Percentiles rank a stretch among this genome's conserved stretches.
phyloP scores from a whole-genome alignment of 768 basidiomycete genomes.

The Dacryopinax primogenitus region DNA sequence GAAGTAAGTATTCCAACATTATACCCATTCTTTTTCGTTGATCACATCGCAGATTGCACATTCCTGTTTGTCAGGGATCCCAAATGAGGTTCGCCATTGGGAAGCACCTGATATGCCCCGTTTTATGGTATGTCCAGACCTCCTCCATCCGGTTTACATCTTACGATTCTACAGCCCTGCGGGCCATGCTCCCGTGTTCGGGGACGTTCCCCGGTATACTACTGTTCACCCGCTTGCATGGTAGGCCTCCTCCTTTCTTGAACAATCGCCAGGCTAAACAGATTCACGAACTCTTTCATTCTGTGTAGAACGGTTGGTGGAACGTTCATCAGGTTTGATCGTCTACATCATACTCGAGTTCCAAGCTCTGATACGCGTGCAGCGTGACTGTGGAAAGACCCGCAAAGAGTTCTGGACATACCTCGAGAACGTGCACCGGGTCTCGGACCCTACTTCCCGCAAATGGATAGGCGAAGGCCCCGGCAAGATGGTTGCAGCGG shows the following conservation, averaged over 20 bases:
- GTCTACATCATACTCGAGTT: background rate
- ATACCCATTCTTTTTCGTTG: background rate
- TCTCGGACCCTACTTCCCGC: background rate
- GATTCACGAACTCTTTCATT: no score
- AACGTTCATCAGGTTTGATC: slow-evolving; percentile 3
- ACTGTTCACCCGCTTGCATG: slow-evolving; percentile 3
- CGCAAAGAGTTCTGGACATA: slow-evolving; percentile 6
- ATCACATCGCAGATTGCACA: background rate
- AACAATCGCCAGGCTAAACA: no score
- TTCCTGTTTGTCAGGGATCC: background rate
- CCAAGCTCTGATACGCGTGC: background rate
- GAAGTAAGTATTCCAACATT: background rate
- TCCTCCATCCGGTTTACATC: background rate
- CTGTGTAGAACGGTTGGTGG: background rate
- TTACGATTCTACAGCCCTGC: background rate
- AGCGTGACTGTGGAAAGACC: slow-evolving; percentile 1
- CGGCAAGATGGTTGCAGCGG: background rate
- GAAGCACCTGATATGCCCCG: background rate
- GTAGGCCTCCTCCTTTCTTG: background rate
- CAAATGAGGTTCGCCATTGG: background rate
- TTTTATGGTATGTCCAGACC: background rate
- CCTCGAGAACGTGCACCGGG: background rate
- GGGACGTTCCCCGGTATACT: background rate
- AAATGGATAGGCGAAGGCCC: slow-evolving; percentile 6
- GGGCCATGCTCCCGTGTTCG: background rate